Percentiles rank a stretch among this genome's conserved stretches.
Conservation (phyloP, 129 eudicot genomes). For the Ambrosia trifida region DNA sequence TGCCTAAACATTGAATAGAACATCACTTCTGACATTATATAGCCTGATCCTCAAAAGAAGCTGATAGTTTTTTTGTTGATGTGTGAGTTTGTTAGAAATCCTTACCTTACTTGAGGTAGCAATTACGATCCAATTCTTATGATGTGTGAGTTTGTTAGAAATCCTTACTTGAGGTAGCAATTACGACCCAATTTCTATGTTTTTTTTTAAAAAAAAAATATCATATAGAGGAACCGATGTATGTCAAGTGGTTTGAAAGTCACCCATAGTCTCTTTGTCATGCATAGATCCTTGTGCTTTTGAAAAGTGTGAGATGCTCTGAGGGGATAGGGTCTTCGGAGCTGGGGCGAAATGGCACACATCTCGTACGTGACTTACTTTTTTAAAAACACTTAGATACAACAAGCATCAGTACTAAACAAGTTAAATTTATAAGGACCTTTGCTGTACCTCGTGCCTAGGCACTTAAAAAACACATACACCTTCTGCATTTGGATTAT, state of each 20-base stretch:
- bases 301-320: background rate
- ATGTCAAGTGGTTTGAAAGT: background rate
- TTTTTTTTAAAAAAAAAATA: no score
- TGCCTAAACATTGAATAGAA: no score
- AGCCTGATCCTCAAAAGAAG: background rate
- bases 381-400: no score
- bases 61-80: slow-evolving; percentile 1
- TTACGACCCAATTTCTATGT: background rate
- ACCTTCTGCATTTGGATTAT: background rate
- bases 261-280: background rate
- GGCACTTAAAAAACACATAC: background rate
- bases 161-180: background rate
- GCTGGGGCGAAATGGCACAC: background rate
- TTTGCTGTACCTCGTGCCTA: background rate
- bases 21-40: background rate
- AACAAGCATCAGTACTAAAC: no score
- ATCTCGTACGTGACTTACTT: background rate
- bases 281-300: background rate
- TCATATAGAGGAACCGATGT: background rate
- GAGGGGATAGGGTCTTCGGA: background rate
- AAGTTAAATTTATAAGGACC: no score
- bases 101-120: background rate
- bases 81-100: slow-evolving; percentile 8
- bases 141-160: slow-evolving; percentile 2
- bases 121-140: background rate